A percentile compares a stretch with the other conserved stretches of the same genome.
These are phyloP conservation scores for Amanita jacksonii DNA, from an alignment of 768 basidiomycete species.

Conservation along the genomic window DNA sequence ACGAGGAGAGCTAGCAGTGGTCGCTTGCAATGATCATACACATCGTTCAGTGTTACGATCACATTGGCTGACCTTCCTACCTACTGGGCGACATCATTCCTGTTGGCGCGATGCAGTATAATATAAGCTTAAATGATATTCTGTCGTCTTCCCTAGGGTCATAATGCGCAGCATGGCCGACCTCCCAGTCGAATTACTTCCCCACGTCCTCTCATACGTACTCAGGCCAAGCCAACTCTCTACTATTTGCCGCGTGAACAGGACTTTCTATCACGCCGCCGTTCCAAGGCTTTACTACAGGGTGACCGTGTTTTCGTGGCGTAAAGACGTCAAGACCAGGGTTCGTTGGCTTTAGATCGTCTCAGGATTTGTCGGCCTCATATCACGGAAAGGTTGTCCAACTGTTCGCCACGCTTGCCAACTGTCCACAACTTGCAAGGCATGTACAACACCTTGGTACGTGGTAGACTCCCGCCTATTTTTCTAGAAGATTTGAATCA, in stretches of 20 bases:
- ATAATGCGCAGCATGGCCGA: no score
- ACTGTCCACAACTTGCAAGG: constrained; percentile 43
- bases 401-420: constrained; percentile 53
- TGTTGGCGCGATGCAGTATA: no score
- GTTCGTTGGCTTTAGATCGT: constrained; percentile 21
- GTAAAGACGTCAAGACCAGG: constrained; percentile 52
- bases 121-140: no score
- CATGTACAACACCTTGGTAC: constrained; percentile 51
- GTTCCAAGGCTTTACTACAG: constrained; percentile 44
- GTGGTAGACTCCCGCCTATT: no score
- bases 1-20: constrained; percentile 34
- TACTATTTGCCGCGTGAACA: constrained; percentile 39
- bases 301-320: constrained; percentile 62
- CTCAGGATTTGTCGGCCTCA: no score
- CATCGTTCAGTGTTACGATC: no score
- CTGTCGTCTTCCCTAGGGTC: no score
- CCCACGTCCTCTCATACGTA: not conserved
- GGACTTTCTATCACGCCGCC: constrained; percentile 42
- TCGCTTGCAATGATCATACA: no score
- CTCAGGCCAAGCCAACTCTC: constrained; percentile 1
- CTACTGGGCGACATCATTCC: no score
- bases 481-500: no score
- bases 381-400: constrained; percentile 37
- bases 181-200: not conserved
- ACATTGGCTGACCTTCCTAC: no score